Evolutionary conservation across 345 rosid genomes (phyloP).

Genomic region (Melaleuca quinquenervia): DNA sequence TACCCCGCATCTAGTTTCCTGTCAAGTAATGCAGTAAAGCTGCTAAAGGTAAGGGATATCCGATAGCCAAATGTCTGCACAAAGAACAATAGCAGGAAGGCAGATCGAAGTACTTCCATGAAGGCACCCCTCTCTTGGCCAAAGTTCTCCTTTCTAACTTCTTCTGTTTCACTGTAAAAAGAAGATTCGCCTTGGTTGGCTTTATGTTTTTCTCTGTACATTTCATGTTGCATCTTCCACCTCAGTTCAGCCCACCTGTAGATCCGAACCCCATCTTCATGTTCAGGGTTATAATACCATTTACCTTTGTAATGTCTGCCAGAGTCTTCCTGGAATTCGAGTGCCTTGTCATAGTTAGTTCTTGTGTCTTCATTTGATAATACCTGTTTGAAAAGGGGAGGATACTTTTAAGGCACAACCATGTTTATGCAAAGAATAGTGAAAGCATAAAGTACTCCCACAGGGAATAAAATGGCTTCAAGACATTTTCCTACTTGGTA

Average conservation of each 20-base stretch:
- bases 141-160: slow-evolving; percentile 14
- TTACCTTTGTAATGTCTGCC: slow-evolving; percentile 22
- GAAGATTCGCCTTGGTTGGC: slow-evolving; percentile 10
- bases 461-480: not conserved
- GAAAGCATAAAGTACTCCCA: not conserved
- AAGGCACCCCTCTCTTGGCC: slow-evolving; percentile 50
- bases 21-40: slow-evolving; percentile 54
- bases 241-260: slow-evolving; percentile 56
- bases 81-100: slow-evolving; percentile 44
- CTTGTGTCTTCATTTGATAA: slow-evolving; percentile 66
- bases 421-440: not conserved
- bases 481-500: not conserved
- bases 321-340: slow-evolving; percentile 26
- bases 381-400: slow-evolving; percentile 28
- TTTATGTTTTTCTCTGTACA: slow-evolving; percentile 26
- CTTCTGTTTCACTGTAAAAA: slow-evolving; percentile 20
- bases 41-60: slow-evolving; percentile 57
- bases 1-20: slow-evolving; percentile 68
- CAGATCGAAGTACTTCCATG: slow-evolving; percentile 41
- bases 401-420: not conserved
- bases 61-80: slow-evolving; percentile 43
- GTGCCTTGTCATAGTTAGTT: slow-evolving; percentile 45
- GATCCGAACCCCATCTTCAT: slow-evolving; percentile 36
- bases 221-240: slow-evolving; percentile 30
- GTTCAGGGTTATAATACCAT: slow-evolving; percentile 19